Evolutionary conservation across 176 grass and related monocot genomes (phyloP).

Genomic region (Elaeis guineensis): DNA sequence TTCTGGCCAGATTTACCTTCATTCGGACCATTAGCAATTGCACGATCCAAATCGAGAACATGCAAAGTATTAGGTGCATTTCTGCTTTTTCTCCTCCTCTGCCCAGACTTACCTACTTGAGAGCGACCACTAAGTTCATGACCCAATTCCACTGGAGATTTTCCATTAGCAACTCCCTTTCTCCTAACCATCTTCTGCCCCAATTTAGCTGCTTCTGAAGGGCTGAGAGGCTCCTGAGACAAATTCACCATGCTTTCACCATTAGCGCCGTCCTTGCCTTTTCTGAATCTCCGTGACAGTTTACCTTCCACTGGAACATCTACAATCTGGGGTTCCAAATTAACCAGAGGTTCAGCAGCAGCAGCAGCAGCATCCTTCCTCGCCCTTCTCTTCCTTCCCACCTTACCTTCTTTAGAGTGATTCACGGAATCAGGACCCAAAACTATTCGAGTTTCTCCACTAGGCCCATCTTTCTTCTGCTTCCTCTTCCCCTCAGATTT

Average conservation of each 20-base stretch:
- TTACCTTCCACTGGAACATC: slow-evolving; percentile 5
- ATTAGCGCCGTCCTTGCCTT: slow-evolving; percentile 1
- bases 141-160: not conserved
- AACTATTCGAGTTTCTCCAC: not conserved
- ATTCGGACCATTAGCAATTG: not conserved
- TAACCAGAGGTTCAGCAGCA: not conserved
- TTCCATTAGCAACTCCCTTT: not conserved
- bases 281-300: not conserved
- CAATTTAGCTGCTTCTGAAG: not conserved
- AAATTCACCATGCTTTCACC: not conserved
- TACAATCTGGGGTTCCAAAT: not conserved
- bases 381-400: not conserved
- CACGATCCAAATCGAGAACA: not conserved
- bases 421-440: not conserved
- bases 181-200: not conserved
- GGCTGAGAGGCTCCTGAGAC: not conserved
- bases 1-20: slow-evolving; percentile 6
- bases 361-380: not conserved
- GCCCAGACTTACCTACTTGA: slow-evolving; percentile 7
- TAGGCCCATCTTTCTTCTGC: not conserved
- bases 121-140: not conserved
- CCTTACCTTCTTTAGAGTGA: slow-evolving; percentile 1
- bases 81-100: slow-evolving; percentile 1
- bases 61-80: not conserved
- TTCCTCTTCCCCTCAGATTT: slow-evolving; percentile 1